Conservation (phyloP, 2,329 filamentous ascomycete genomes). For the Alternaria sp. region DNA sequence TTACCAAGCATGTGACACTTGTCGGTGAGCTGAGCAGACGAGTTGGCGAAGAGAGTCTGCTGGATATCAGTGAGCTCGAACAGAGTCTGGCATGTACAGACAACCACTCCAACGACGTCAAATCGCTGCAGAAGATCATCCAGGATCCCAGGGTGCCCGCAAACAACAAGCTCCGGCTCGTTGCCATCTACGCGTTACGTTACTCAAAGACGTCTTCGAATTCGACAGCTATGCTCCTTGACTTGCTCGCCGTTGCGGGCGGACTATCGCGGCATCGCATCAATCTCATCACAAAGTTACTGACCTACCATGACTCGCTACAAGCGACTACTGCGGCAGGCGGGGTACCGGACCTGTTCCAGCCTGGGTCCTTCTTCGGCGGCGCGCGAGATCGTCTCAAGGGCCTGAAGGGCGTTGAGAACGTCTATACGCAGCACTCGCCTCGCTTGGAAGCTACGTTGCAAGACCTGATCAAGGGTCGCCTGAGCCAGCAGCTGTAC, state of each 20-base stretch:
- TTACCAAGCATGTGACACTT: constrained; percentile 96
- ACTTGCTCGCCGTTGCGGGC: constrained; percentile 85
- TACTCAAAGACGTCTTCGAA: constrained; percentile 89
- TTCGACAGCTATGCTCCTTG: constrained; percentile 82
- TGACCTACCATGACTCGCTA: constrained; percentile 86
- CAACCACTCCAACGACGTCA: constrained; percentile 90
- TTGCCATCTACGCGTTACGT: constrained; percentile 92
- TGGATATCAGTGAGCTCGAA: constrained; percentile 97
- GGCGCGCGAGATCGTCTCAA: constrained; percentile 88
- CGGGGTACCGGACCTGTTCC: constrained; percentile 90
- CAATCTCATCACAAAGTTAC: constrained; percentile 80
- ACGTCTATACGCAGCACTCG: constrained; percentile 98
- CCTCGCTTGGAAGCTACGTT: constrained; percentile 85
- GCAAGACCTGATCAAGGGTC: constrained; percentile 92
- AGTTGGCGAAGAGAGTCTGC: constrained; percentile 82
- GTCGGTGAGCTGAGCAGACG: constrained; percentile 91
- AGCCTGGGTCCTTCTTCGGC: constrained; percentile 85
- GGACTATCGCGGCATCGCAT: constrained; percentile 78
- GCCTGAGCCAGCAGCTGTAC: constrained; percentile 84
- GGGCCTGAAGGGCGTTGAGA: constrained; percentile 95
- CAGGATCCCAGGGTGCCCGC: constrained; percentile 78
- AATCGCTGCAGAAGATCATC: constrained; percentile 87
- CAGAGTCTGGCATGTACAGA: constrained; percentile 97
- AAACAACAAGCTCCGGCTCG: constrained; percentile 86
- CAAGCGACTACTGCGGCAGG: constrained; percentile 76